Base-by-base conservation (phyloP, 257 asterid species). In the Prunella vulgaris region DNA sequence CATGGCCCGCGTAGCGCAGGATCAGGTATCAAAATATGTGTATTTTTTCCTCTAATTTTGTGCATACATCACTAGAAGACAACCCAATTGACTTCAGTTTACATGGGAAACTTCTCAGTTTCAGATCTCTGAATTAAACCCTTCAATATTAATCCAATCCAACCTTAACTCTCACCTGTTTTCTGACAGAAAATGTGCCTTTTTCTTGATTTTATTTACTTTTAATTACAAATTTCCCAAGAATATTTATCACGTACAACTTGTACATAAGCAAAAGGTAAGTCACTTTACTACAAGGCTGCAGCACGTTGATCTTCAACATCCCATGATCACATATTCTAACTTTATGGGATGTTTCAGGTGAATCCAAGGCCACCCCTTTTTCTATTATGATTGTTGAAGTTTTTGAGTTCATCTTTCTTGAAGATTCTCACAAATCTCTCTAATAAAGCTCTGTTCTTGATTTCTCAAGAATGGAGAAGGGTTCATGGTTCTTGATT, bases 61-160 rank as follows among this genome's bases (percentile, higher is more conserved):
- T 71, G 76, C 83, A 70, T 42, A 17, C 33, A 28, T 12, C 69
- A 74, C 46, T 64, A 54, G 44, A 58, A 66, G 44, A 73, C 77
- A 79, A 83, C 70, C 61, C 74, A 74, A 75, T 72, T 67, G 60
- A 52, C 42, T 62, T 75, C 66, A 53, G 46, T 60, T 66, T 79
- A 70, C 84, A 74, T 76, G 60, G n/a, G 75, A 73, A 81, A 76
- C 66, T 76, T 78, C 75, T 78, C 67, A 25, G 17, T 28, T 73
- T 79, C 77, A 78, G 77, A 80, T 81, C 79, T 73, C 81, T 58
- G 28, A 44, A 22, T 54, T 5, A n/a, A 49, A 49, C 56, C 33
- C 60, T 25, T 71, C 10, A 37, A 42, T 66, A 71, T 69, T 24
- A 85, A 80, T 80, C 82, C 66, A 70, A 58, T 84, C 76, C 64